phyloP scores from a whole-genome alignment of 495 filamentous ascomycete species.

The Hapsidospora chrysogenum region DNA sequence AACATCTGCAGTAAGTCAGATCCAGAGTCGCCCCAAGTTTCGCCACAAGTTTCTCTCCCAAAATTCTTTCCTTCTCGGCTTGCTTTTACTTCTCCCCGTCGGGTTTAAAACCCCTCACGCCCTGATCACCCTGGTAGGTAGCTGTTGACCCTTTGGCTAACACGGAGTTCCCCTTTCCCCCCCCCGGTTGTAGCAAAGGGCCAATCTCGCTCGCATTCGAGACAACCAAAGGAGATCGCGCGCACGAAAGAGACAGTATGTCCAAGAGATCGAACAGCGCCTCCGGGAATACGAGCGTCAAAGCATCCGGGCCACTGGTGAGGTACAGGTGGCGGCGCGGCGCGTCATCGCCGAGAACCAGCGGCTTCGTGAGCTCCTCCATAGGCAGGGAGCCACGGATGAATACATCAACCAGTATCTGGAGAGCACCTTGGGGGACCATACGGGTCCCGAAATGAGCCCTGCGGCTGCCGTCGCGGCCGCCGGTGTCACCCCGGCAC shows the following conservation, averaged over 20 bases:
- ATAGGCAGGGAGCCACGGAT: conserved; percentile 9
- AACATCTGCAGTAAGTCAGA: too few relatives aligned
- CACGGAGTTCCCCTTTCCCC: too few relatives aligned
- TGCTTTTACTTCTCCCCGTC: not conserved
- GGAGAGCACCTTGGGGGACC: too few relatives aligned
- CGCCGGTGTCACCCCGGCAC: too few relatives aligned
- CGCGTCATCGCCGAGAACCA: conserved; percentile 47
- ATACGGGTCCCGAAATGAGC: too few relatives aligned
- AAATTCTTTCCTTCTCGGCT: not conserved
- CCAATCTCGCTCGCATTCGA: conserved; percentile 39
- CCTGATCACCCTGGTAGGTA: too few relatives aligned
- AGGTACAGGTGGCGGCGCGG: conserved; percentile 47
- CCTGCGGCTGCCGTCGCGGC: too few relatives aligned
- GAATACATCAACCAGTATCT: conserved; percentile 8
- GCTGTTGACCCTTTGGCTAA: too few relatives aligned
- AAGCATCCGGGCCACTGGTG: conserved; percentile 39
- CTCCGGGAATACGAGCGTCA: conserved; percentile 39
- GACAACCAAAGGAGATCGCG: conserved; percentile 73
- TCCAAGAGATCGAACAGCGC: conserved; percentile 50
- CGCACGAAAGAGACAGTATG: conserved; percentile 58
- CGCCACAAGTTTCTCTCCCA: too few relatives aligned
- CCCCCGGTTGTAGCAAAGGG: conserved; percentile 10
- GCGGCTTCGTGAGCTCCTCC: conserved; percentile 6
- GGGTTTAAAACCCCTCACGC: too few relatives aligned
- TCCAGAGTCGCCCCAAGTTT: too few relatives aligned